phyloP scores from a whole-genome alignment of 257 asterid species.

The Schizonepeta tenuifolia region DNA sequence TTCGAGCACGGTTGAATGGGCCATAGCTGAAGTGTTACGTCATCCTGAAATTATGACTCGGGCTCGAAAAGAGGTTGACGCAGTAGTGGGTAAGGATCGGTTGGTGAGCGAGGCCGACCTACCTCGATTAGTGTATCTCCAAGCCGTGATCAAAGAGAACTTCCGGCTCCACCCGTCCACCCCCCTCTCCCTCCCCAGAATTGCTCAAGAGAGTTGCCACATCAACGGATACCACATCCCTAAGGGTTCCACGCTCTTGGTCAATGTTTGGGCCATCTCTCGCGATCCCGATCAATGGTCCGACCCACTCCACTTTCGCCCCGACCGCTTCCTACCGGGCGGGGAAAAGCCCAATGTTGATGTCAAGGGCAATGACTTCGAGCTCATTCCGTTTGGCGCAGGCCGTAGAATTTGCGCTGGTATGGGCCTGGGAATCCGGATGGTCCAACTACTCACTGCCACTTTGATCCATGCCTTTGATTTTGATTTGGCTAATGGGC shows the following conservation, averaged over 20 bases:
- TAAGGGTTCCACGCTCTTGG: slow-evolving; percentile 72
- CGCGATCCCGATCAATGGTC: slow-evolving; percentile 76
- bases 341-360: slow-evolving; percentile 69
- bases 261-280: slow-evolving; percentile 86
- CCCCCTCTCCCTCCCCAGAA: slow-evolving; percentile 84
- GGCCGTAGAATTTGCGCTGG: slow-evolving; percentile 94
- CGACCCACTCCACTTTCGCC: slow-evolving; percentile 67
- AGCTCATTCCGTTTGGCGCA: slow-evolving; percentile 85
- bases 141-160: slow-evolving; percentile 76
- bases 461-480: slow-evolving; percentile 74
- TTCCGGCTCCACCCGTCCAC: slow-evolving; percentile 93
- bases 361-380: slow-evolving; percentile 77
- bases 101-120: slow-evolving; percentile 63
- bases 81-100: slow-evolving; percentile 59
- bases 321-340: slow-evolving; percentile 61
- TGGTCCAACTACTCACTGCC: slow-evolving; percentile 78
- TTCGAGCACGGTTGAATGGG: slow-evolving; percentile 94
- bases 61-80: slow-evolving; percentile 65
- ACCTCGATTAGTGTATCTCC: slow-evolving; percentile 53
- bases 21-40: slow-evolving; percentile 69
- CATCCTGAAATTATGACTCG: slow-evolving; percentile 56
- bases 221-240: slow-evolving; percentile 78
- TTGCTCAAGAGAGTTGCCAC: slow-evolving; percentile 61
- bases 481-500: slow-evolving; percentile 59
- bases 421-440: slow-evolving; percentile 69